Evolutionary conservation across 345 rosid genomes (phyloP).

Genomic region (Acer campestre): DNA sequence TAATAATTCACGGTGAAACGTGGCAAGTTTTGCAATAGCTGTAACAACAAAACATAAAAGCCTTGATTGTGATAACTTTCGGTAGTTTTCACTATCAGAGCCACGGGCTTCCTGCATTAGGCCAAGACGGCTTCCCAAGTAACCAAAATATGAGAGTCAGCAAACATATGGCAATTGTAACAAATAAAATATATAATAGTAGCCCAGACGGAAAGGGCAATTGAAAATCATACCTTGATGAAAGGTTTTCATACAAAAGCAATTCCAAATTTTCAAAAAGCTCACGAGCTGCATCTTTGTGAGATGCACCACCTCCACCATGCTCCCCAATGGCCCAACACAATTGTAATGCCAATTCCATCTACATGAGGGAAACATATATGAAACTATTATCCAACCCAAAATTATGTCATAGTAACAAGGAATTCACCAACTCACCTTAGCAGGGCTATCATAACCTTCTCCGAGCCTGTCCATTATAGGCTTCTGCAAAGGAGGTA

Average conservation of each 20-base stretch:
- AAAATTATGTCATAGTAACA: conserved; percentile 4
- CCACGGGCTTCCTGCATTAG: conserved; percentile 59
- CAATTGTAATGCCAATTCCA: conserved; percentile 85
- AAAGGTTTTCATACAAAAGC: conserved; percentile 89
- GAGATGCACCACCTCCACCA: conserved; percentile 87
- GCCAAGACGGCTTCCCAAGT: conserved; percentile 69
- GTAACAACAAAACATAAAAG: conserved; percentile 93
- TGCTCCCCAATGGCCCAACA: conserved; percentile 99
- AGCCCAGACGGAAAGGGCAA: conserved; percentile 3
- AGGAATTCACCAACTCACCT: conserved; percentile 52
- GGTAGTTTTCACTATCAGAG: conserved; percentile 39
- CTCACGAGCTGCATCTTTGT: conserved; percentile 94
- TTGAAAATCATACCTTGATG: conserved; percentile 60
- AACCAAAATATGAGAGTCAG: conserved; percentile 17
- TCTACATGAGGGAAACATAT: conserved; percentile 35
- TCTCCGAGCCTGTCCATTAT: conserved; percentile 91
- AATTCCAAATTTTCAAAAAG: conserved; percentile 93
- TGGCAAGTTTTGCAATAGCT: conserved; percentile 90
- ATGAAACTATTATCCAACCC: conserved; percentile 3
- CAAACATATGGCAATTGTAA: not conserved
- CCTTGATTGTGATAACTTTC: conserved; percentile 76
- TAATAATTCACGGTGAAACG: conserved; percentile 74
- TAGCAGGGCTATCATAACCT: conserved; percentile 87
- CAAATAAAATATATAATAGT: conserved; percentile 8
- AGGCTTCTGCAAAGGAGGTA: conserved; percentile 71